Evolutionary conservation across 371 early-diverging fungal species (phyloP).

Genomic region (Vairimorpha apis): DNA sequence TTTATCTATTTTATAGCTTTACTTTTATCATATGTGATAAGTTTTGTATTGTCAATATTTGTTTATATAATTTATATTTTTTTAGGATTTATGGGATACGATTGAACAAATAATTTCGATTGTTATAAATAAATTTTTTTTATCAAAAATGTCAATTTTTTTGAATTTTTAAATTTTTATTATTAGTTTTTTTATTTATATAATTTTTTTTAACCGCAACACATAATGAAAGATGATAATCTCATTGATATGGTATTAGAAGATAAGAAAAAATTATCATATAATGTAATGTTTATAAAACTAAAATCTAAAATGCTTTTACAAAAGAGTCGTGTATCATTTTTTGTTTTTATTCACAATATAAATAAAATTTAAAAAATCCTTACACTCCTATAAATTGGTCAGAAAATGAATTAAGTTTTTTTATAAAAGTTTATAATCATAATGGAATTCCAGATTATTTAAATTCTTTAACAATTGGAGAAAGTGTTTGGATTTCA

Average conservation of each 20-base stretch:
- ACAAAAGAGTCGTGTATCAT: neutral
- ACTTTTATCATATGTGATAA: neutral
- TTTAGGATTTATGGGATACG: neutral
- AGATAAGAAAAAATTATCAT: conserved; percentile 10
- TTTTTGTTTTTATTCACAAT: conserved; percentile 13
- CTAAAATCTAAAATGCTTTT: neutral
- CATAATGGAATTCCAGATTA: conserved; percentile 17
- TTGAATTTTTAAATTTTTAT: too few relatives aligned
- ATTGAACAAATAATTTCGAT: too few relatives aligned
- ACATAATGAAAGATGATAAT: too few relatives aligned
- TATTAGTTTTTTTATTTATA: too few relatives aligned
- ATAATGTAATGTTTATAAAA: neutral
- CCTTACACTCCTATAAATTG: conserved; percentile 38
- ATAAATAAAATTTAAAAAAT: neutral
- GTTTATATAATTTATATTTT: neutral
- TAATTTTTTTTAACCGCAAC: too few relatives aligned
- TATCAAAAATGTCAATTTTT: too few relatives aligned
- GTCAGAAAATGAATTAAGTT: neutral
- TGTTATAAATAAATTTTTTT: too few relatives aligned
- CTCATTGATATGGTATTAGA: too few relatives aligned
- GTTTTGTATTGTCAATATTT: neutral
- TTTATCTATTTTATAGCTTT: neutral
- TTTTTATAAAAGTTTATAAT: conserved; percentile 43
- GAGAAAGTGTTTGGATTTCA: conserved; percentile 13
- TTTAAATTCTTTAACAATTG: neutral